Base-by-base conservation (phyloP, 352 stramenopile genomes). In the Phytophthora crassamura region DNA sequence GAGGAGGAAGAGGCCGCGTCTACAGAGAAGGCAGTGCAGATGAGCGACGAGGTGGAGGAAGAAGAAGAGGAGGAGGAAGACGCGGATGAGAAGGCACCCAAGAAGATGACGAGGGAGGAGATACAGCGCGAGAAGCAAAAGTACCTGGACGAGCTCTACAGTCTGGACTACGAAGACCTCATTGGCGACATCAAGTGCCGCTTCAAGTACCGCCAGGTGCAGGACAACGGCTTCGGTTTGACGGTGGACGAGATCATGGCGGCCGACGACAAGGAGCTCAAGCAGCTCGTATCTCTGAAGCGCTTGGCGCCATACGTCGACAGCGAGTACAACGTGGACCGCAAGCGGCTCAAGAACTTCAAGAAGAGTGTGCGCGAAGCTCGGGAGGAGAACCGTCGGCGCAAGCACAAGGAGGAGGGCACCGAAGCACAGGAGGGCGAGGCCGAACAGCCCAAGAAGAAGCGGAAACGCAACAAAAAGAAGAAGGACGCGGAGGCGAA, bases 101-200 rank as follows among this genome's bases (percentile, higher is more conserved):
- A 82, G 61, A 77, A 77, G 35, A 82, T 93, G 82, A 88, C 72
- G 10, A 56, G 58, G 0, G 69, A 79, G 22, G 76, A 96, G 56
- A 84, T 94, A 43, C 50, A 90, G 57, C 71, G 64, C 22, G 95
- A 95, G 67, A 93, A 97, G 76, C 75, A 97, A 56, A 94, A 98
- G 64, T 94, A 98, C 60, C 75, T 98, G 57, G 94, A 99, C 47
- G 97, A 99, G 64, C 77, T 99, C 8, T 99, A 99, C 75, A 93
- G 97, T 41, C 81, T 99, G 22, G 98, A 99, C 75, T 99, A 99
- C 68, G 98, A 99, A 75, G 97, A 99, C 66, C 89, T 99, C 39
- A 98, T 99, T 63, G 97, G 93, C 18, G 97, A 98, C 63, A 88
- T 99, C 68, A 97, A 97, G 47, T 99, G 94, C 43, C 88, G 97